Conservation (phyloP, 2,329 filamentous ascomycete species). For the Cercospora berteroae region DNA sequence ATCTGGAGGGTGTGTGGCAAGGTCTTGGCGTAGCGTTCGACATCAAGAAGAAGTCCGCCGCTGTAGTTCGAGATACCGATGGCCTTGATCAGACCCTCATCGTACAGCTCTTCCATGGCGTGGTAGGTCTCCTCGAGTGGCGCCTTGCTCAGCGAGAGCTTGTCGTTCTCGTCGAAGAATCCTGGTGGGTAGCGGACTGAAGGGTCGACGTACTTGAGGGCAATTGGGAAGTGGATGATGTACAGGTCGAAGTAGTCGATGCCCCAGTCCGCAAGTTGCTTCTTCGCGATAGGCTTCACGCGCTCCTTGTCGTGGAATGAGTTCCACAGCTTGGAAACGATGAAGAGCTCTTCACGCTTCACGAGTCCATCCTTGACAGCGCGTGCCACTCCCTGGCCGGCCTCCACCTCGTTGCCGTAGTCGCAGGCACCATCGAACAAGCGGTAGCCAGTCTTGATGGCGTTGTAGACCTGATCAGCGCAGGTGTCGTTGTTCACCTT, state of each 20-base stretch:
- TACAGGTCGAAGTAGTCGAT: conserved; percentile 89
- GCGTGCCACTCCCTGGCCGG: conserved; percentile 71
- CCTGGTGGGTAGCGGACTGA: conserved; percentile 74
- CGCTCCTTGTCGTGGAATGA: conserved; percentile 79
- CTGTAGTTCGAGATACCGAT: conserved; percentile 86
- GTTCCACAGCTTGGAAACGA: conserved; percentile 84
- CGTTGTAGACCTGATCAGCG: conserved; percentile 75
- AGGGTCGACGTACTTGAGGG: conserved; percentile 82
- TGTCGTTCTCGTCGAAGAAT: conserved; percentile 64
- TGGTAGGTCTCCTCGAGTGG: conserved; percentile 79
- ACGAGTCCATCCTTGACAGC: conserved; percentile 79
- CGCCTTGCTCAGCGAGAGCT: conserved; percentile 66
- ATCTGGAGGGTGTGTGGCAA: conserved; percentile 77
- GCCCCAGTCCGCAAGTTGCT: conserved; percentile 78
- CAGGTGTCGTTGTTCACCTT: conserved; percentile 73
- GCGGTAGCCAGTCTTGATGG: conserved; percentile 61
- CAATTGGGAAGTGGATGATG: conserved; percentile 76
- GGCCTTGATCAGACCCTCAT: conserved; percentile 64
- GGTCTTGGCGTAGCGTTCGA: conserved; percentile 73
- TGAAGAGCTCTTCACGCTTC: conserved; percentile 83
- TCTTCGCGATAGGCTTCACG: conserved; percentile 71
- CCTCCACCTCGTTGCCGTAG: conserved; percentile 80
- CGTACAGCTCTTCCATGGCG: conserved; percentile 74
- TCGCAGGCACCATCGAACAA: conserved; percentile 65
- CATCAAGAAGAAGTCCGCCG: conserved; percentile 71